Conservation (phyloP, 2,329 filamentous ascomycete genomes). For the Calycina herbarum region DNA sequence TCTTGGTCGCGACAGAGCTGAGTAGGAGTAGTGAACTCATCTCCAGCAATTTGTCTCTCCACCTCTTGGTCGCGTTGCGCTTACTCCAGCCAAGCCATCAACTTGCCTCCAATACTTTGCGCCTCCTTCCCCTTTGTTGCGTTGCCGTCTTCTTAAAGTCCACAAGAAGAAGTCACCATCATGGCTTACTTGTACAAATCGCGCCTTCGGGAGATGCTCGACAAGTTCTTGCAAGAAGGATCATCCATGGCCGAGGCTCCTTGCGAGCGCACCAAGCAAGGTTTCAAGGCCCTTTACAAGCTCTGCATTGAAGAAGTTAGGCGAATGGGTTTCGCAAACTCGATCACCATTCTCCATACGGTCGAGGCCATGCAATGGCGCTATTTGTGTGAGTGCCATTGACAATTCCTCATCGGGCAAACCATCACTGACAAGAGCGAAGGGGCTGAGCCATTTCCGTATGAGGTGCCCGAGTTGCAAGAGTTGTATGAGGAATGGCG, state of each 20-base stretch:
- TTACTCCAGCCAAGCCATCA: too few species aligned
- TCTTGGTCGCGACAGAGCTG: too few species aligned
- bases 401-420: not conserved
- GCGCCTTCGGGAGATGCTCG: not conserved
- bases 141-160: not conserved
- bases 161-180: not conserved
- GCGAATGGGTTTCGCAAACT: not conserved
- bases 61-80: too few species aligned
- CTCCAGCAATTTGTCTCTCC: too few species aligned
- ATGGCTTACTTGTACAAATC: not conserved
- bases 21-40: too few species aligned
- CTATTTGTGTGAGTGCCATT: not conserved
- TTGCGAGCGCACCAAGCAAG: not conserved
- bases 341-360: not conserved
- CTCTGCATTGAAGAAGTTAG: not conserved
- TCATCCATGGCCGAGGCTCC: not conserved
- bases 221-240: slow-evolving; percentile 1
- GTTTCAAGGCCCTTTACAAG: not conserved
- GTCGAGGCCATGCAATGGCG: not conserved
- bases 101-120: not conserved
- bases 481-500: not conserved
- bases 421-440: not conserved
- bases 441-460: not conserved
- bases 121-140: not conserved
- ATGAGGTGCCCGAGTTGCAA: not conserved